A percentile compares a stretch with the other conserved stretches of the same genome.
Evolutionary conservation across 202 grass and related monocot genomes (phyloP).

Genomic region (Hordeum pubiflorum): DNA sequence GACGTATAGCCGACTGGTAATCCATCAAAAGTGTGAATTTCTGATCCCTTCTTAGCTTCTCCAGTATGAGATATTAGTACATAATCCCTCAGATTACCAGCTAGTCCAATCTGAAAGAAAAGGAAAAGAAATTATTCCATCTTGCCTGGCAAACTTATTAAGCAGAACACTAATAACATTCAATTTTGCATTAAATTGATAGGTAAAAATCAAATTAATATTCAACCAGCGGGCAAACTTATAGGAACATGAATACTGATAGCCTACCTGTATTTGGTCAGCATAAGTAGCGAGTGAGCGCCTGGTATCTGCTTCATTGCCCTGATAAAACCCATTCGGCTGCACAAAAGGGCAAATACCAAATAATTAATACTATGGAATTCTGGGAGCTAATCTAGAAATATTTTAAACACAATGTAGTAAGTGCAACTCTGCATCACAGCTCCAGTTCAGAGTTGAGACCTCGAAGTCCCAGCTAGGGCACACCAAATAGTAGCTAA

Average conservation of each 20-base stretch:
- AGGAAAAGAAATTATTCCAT: background rate
- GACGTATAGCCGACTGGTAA: conserved; percentile 68
- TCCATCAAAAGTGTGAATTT: conserved; percentile 66
- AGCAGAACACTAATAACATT: background rate
- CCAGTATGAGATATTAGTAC: conserved; percentile 58
- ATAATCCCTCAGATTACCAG: conserved; percentile 78
- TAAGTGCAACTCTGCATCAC: conserved; percentile 26
- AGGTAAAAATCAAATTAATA: background rate
- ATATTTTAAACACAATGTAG: background rate
- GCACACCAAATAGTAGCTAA: background rate
- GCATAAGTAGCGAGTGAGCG: conserved; percentile 47
- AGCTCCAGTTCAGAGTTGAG: background rate
- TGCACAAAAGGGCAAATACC: conserved; percentile 29
- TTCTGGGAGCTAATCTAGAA: background rate
- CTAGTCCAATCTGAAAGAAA: conserved; percentile 62
- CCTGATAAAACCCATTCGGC: conserved; percentile 90
- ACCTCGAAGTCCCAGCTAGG: background rate
- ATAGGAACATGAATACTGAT: conserved; percentile 17
- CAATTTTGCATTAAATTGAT: conserved; percentile 16
- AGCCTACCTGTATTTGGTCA: conserved; percentile 81
- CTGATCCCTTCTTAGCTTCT: conserved; percentile 68
- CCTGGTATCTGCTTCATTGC: conserved; percentile 62
- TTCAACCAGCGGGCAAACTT: background rate
- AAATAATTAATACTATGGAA: conserved; percentile 7
- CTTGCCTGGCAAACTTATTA: background rate